A percentile compares a stretch with the other conserved stretches of the same genome.
These are phyloP conservation scores for Ophiostoma tasmaniense DNA, from an alignment of 2,329 filamentous ascomycete genomes.

Conservation along the genomic window DNA sequence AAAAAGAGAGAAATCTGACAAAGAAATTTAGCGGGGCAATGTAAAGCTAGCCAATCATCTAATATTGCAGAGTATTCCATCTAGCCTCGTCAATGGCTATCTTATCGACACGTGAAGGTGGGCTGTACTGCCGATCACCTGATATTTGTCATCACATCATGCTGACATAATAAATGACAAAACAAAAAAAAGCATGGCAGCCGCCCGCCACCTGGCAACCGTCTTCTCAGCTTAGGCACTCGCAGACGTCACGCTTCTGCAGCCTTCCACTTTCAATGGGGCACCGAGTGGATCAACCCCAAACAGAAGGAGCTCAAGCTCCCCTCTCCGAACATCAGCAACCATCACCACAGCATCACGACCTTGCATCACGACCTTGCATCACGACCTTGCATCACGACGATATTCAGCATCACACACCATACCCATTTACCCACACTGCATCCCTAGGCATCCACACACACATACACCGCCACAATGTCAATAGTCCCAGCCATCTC, in stretches of 20 bases:
- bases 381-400: slow-evolving; percentile 4
- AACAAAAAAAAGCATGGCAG: background rate
- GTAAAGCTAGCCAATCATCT: slow-evolving; percentile 7
- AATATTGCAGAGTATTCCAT: background rate
- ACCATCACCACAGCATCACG: slow-evolving; percentile 4
- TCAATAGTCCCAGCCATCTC: slow-evolving; percentile 80
- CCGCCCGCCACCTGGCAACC: slow-evolving; percentile 12
- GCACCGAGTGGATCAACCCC: background rate
- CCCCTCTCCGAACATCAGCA: slow-evolving; percentile 7
- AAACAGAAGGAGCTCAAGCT: slow-evolving; percentile 15
- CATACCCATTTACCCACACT: background rate
- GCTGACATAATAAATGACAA: background rate
- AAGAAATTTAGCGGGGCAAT: slow-evolving; percentile 14
- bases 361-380: slow-evolving; percentile 3
- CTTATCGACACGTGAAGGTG: slow-evolving; percentile 7
- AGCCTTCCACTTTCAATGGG: slow-evolving; percentile 16
- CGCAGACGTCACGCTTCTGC: slow-evolving; percentile 20
- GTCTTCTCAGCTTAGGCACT: background rate
- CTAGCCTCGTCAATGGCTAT: background rate
- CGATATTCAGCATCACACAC: background rate
- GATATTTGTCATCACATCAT: background rate
- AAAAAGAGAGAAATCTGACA: slow-evolving; percentile 15
- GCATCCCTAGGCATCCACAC: background rate
- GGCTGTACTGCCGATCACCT: background rate
- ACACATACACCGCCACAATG: slow-evolving; percentile 42